These are phyloP conservation scores for Sarocladium strictum DNA, from an alignment of 2,329 filamentous ascomycete species.

Conservation along the genomic window DNA sequence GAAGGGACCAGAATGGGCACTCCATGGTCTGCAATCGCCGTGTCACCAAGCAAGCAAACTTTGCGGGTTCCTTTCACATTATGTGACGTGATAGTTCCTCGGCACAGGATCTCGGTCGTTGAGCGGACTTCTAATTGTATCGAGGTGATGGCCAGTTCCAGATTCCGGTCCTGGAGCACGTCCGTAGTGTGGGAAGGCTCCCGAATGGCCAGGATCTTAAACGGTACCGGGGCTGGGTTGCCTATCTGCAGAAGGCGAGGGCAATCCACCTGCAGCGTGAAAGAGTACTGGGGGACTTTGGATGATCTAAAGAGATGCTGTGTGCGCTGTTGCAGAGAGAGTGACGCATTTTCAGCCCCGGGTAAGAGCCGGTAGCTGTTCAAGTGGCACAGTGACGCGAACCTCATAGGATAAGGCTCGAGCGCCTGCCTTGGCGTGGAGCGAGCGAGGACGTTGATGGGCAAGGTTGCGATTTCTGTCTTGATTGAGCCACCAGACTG, in stretches of 20 bases:
- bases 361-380: slow-evolving; percentile 22
- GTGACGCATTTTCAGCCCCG: slow-evolving; percentile 20
- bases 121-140: slow-evolving; percentile 15
- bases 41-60: not conserved
- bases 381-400: not conserved
- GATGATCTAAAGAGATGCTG: slow-evolving; percentile 25
- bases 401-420: slow-evolving; percentile 12
- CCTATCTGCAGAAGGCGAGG: slow-evolving; percentile 25
- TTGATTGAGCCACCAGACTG: not conserved
- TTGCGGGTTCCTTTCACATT: slow-evolving; percentile 8
- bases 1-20: slow-evolving; percentile 10
- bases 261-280: slow-evolving; percentile 18
- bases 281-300: slow-evolving; percentile 25
- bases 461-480: slow-evolving; percentile 15
- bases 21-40: not conserved
- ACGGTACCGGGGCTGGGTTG: slow-evolving; percentile 17
- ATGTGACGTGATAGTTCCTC: slow-evolving; percentile 10
- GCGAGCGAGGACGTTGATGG: slow-evolving; percentile 15
- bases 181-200: slow-evolving; percentile 13
- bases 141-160: slow-evolving; percentile 13
- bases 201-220: slow-evolving; percentile 15
- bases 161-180: slow-evolving; percentile 10
- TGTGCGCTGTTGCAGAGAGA: slow-evolving; percentile 27
- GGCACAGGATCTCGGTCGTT: slow-evolving; percentile 13
- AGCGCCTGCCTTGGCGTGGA: slow-evolving; percentile 14